Evolutionary conservation across 164 flowering plant genomes (phyloP), one percentile per base, ranked within the genome.

Genomic region (Chloranthus sessilifolius): DNA sequence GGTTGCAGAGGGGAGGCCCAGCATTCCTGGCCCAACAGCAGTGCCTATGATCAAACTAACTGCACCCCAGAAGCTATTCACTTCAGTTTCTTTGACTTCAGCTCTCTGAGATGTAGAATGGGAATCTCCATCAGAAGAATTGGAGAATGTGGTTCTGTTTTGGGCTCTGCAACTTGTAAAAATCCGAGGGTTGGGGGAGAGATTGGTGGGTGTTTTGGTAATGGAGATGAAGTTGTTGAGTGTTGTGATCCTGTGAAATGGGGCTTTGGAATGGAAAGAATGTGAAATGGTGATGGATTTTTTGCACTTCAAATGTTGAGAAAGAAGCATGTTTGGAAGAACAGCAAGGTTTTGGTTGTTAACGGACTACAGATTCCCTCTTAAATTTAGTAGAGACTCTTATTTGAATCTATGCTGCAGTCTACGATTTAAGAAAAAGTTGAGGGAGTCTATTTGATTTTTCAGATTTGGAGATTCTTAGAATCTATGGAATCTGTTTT

Each of bases 21-120:
- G 63, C 85, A 82, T 82, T 38, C 90, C 83, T 26, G 90, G 90
- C 19, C 90, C 85, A 4, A 82, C 85, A 3, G 85, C 90, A 9
- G 90, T 78, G 42, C 90, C 85, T 22, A 82, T 43, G 46, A 82
- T 78, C 70, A 82, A 58, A 66, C 73, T 63, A 29, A 78, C 82
- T 23, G 83, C 83, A 57, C 65, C 89, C 89, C 85, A 82, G 72
- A 80, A 82, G 43, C 60, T 78, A 66, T 70, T 77, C 16, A 59
- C 66, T 6, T 47, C 38, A 2, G 25, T 33, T 30, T 15, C 36
- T 31, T 39, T 54, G 26, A 28, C 50, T 23, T 30, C 14, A 12
- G n/a, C 25, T 17, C 44, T 7, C 24, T 31, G 15, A 6, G 14
- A 2, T 35, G 23, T 30, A 38, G 21, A 15, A 15, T 11, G 6